Percentiles rank a stretch among this genome's conserved stretches.
phyloP scores from a whole-genome alignment of 1,284 basidiomycete genomes.

The Ustilago lituana region DNA sequence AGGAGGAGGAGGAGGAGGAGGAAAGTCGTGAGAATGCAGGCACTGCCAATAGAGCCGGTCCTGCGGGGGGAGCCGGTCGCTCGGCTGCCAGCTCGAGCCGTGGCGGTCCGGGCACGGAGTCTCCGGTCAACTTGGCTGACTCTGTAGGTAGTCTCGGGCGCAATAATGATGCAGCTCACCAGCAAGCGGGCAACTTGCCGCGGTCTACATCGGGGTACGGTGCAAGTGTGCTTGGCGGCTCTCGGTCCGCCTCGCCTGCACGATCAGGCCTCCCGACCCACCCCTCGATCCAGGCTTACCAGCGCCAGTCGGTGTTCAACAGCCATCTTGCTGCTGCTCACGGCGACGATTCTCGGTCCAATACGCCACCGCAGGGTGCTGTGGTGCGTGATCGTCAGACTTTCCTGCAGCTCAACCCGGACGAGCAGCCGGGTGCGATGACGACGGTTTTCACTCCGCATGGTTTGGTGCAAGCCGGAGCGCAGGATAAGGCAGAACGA shows the following conservation, averaged over 20 bases:
- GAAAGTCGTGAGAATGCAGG: constrained; percentile 27
- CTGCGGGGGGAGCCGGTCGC: constrained; percentile 6
- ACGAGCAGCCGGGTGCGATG: constrained; percentile 62
- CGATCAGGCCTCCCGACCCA: constrained; percentile 25
- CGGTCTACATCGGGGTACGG: constrained; percentile 34
- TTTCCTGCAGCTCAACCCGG: constrained; percentile 59
- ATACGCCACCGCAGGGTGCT: constrained; percentile 44
- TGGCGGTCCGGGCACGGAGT: constrained; percentile 26
- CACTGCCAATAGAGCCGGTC: neutral
- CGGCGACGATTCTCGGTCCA: constrained; percentile 50
- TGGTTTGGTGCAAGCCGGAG: constrained; percentile 89
- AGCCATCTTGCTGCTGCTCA: constrained; percentile 50
- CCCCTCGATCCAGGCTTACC: constrained; percentile 37
- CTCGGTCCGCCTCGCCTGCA: constrained; percentile 31
- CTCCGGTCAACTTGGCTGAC: constrained; percentile 30
- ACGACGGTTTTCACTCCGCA: constrained; percentile 81
- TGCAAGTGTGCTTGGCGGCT: constrained; percentile 14
- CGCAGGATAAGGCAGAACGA: constrained; percentile 93
- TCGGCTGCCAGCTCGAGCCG: constrained; percentile 32
- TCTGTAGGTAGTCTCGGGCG: constrained; percentile 37
- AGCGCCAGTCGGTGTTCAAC: constrained; percentile 58
- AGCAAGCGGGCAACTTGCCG: constrained; percentile 17
- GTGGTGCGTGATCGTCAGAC: constrained; percentile 51
- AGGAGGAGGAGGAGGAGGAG: constrained; percentile 63
- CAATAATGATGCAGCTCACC: constrained; percentile 11